Percentiles rank a stretch among this genome's conserved stretches.
Evolutionary conservation across 208 protist genomes (phyloP).

Genomic region (Wallacemonas sp.): DNA sequence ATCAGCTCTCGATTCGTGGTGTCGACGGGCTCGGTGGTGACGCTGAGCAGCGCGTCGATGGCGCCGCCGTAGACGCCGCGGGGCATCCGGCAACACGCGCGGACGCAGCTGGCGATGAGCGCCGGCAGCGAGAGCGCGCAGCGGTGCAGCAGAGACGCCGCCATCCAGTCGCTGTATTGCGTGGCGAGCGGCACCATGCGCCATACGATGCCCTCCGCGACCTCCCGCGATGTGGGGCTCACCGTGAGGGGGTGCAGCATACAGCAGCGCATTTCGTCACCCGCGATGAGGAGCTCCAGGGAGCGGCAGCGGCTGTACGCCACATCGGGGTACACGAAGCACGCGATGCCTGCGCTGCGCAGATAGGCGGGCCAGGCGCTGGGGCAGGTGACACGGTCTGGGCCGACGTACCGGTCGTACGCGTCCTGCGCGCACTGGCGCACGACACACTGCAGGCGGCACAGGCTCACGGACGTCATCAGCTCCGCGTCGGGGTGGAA

Average conservation of each 20-base stretch:
- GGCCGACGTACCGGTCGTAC: neutral
- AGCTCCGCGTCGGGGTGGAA: neutral
- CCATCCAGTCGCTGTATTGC: neutral
- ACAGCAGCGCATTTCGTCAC: neutral
- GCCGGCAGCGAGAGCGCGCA: slow-evolving; percentile 3
- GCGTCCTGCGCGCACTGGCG: neutral
- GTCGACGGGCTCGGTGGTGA: too few relatives aligned
- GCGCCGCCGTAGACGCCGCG: neutral
- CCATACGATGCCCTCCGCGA: too few relatives aligned
- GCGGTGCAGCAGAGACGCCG: neutral
- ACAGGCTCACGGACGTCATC: neutral
- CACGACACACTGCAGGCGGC: neutral
- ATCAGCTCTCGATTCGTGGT: too few relatives aligned
- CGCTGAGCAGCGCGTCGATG: neutral
- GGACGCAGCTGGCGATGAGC: neutral
- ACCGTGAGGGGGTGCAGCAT: neutral
- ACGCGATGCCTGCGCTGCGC: neutral
- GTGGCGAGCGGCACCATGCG: neutral
- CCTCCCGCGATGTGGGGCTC: neutral
- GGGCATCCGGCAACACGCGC: neutral
- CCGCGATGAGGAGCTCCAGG: neutral
- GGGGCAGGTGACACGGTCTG: too few relatives aligned
- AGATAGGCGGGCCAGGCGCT: neutral
- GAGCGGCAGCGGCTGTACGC: neutral
- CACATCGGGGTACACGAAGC: neutral